phyloP scores from a whole-genome alignment of 306 rosid species.

The Gillenia trifoliata region DNA sequence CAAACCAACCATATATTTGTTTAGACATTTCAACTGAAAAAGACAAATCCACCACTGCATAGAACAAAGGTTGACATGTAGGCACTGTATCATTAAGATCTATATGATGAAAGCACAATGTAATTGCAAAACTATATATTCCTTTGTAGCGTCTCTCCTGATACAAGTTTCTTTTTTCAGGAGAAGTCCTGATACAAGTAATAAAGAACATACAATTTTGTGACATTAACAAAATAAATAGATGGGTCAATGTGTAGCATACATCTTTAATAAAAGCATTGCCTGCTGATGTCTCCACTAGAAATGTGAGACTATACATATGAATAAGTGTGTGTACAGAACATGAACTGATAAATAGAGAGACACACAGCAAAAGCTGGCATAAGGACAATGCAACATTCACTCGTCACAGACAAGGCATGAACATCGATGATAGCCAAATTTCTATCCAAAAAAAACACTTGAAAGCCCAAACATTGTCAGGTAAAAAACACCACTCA shows the following conservation, averaged over 20 bases:
- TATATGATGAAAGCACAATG: neutral
- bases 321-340: neutral
- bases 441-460: neutral
- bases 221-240: neutral
- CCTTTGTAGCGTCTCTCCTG: neutral
- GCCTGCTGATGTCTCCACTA: neutral
- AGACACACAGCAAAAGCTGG: neutral
- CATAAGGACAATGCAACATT: neutral
- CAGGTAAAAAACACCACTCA: neutral
- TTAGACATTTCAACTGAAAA: neutral
- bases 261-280: neutral
- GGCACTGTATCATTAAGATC: neutral
- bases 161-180: neutral
- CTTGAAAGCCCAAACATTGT: conserved; percentile 9
- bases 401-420: neutral
- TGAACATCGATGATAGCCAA: neutral
- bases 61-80: neutral
- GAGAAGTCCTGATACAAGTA: neutral
- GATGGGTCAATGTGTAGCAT: neutral
- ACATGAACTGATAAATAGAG: neutral
- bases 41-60: neutral
- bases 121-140: neutral
- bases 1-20: neutral
- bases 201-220: neutral
- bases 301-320: neutral